phyloP scores from a whole-genome alignment of 164 flowering plant species.

The Cinnamomum chago region DNA sequence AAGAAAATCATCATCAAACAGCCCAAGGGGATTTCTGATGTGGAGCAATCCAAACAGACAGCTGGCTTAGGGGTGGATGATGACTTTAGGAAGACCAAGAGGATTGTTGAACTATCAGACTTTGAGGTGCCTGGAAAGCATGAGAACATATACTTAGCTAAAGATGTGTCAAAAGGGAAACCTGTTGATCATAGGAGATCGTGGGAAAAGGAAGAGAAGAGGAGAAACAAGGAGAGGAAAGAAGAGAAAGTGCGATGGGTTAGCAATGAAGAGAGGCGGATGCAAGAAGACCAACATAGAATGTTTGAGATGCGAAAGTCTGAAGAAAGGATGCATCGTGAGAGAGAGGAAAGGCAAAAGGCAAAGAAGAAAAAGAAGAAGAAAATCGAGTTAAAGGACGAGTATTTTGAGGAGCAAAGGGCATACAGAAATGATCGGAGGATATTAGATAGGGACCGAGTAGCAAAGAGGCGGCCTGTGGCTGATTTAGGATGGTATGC shows the following conservation, averaged over 20 bases:
- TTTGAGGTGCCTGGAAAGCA: slow-evolving; percentile 38
- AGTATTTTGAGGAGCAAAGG: slow-evolving; percentile 48
- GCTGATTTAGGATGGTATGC: slow-evolving; percentile 41
- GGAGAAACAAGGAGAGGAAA: slow-evolving; percentile 33
- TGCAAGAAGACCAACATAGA: slow-evolving; percentile 50
- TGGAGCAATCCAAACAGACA: slow-evolving; percentile 47
- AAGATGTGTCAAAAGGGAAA: slow-evolving; percentile 33
- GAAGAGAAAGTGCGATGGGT: slow-evolving; percentile 46
- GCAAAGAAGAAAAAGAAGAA: slow-evolving; percentile 58
- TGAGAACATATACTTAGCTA: slow-evolving; percentile 30
- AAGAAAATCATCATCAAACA: slow-evolving; percentile 75
- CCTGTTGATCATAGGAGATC: slow-evolving; percentile 39
- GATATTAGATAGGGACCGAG: slow-evolving; percentile 54
- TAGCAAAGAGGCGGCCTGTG: slow-evolving; percentile 45
- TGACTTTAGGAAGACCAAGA: slow-evolving; percentile 58
- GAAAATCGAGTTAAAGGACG: slow-evolving; percentile 38
- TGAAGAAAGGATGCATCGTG: slow-evolving; percentile 51
- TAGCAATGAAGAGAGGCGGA: slow-evolving; percentile 37
- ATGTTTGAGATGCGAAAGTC: slow-evolving; percentile 47
- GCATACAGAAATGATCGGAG: slow-evolving; percentile 50
- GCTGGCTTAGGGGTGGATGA: slow-evolving; percentile 37
- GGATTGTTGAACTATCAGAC: slow-evolving; percentile 58
- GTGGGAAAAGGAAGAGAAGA: slow-evolving; percentile 70
- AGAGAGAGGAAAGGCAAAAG: slow-evolving; percentile 54
- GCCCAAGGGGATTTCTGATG: slow-evolving; percentile 51